Conservation (phyloP, 768 basidiomycete species). For the Tulasnella sp. region DNA sequence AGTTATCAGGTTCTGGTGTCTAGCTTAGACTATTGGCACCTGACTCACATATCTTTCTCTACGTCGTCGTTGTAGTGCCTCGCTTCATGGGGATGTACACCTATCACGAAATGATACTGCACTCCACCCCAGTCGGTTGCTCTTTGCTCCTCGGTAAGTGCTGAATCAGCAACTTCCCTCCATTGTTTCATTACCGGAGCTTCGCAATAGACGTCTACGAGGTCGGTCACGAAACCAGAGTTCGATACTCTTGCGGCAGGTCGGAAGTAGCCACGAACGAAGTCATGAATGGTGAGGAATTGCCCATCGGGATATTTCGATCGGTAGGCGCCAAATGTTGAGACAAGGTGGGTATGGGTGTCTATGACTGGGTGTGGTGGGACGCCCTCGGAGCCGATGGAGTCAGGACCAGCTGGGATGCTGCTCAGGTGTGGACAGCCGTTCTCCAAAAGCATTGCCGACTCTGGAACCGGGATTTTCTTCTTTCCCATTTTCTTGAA, state of each 20-base stretch:
- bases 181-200: constrained; percentile 55
- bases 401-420: not conserved
- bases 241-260: not conserved
- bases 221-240: constrained; percentile 45
- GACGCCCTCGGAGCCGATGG: not conserved
- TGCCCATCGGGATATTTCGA: constrained; percentile 52
- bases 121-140: constrained; percentile 53
- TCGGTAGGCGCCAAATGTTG: constrained; percentile 59
- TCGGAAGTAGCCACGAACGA: constrained; percentile 53
- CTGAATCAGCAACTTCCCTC: constrained; percentile 68
- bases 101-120: constrained; percentile 75
- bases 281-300: constrained; percentile 54
- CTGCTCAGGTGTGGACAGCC: not conserved
- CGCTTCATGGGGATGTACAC: constrained; percentile 48
- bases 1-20: not conserved
- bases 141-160: constrained; percentile 44
- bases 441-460: not conserved
- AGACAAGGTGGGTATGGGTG: constrained; percentile 78
- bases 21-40: not conserved
- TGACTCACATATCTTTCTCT: constrained; percentile 57
- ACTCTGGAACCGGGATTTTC: constrained; percentile 7
- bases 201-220: constrained; percentile 89
- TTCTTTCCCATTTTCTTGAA: constrained; percentile 5
- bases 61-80: constrained; percentile 57
- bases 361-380: constrained; percentile 49